phyloP scores from a whole-genome alignment of 106 monocot genomes.

The Amphibolis antarctica region DNA sequence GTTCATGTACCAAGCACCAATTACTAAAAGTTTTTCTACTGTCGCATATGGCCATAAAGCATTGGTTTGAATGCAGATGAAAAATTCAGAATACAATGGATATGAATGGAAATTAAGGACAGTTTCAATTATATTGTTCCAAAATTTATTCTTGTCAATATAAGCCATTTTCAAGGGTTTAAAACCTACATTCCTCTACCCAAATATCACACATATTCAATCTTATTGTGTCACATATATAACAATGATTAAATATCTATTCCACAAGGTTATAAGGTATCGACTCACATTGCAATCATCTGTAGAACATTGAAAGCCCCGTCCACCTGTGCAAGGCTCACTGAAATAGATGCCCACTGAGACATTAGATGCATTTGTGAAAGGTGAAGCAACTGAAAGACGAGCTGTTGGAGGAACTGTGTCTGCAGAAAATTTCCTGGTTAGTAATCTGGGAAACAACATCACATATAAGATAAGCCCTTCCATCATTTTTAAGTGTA shows the following conservation, averaged over 20 bases:
- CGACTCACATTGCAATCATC: slow-evolving; percentile 70
- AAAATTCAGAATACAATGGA: too few relatives aligned
- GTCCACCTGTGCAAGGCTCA: slow-evolving; percentile 66
- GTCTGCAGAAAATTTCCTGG: slow-evolving; percentile 44
- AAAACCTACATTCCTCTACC: neutral
- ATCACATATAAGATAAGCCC: neutral
- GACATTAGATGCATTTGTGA: slow-evolving; percentile 71
- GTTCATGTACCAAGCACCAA: too few relatives aligned
- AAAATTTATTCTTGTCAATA: neutral
- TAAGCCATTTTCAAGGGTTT: neutral
- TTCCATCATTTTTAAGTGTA: too few relatives aligned
- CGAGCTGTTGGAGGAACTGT: slow-evolving; percentile 80
- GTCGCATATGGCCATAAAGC: too few relatives aligned
- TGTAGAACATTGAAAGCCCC: slow-evolving; percentile 61
- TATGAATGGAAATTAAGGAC: neutral
- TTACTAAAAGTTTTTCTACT: too few relatives aligned
- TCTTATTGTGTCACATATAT: too few relatives aligned
- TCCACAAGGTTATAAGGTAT: neutral
- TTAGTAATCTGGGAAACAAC: neutral
- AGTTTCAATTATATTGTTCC: neutral
- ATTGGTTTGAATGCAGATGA: too few relatives aligned
- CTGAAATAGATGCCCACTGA: slow-evolving; percentile 51
- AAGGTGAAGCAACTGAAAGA: slow-evolving; percentile 36
- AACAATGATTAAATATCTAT: too few relatives aligned
- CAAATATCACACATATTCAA: too few relatives aligned